Percentiles rank a stretch among this genome's conserved stretches.
These are phyloP conservation scores for Phytophthora lateralis DNA, from an alignment of 352 stramenopile species.

Conservation along the genomic window DNA sequence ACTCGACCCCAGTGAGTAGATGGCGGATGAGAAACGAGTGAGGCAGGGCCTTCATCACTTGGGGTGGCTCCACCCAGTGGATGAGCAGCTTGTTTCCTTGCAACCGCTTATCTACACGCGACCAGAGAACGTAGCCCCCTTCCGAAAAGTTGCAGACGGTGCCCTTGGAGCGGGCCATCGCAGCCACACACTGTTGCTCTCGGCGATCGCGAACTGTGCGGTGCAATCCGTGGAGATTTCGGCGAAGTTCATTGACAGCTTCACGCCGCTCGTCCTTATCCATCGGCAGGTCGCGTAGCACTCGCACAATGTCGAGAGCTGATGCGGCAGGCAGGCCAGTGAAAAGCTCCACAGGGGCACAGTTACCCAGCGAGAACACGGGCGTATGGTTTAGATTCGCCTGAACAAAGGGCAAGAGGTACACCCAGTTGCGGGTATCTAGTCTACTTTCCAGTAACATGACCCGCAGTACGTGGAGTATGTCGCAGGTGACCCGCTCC, in stretches of 20 bases:
- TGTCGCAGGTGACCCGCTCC: no score
- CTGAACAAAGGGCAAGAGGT: no score
- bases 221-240: not conserved
- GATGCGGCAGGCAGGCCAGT: no score
- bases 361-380: no score
- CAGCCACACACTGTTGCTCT: no score
- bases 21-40: conserved; percentile 24
- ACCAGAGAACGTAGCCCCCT: conserved; percentile 16
- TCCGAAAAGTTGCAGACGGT: conserved; percentile 19
- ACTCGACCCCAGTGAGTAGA: conserved; percentile 11
- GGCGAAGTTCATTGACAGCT: not conserved
- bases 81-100: conserved; percentile 10
- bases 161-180: conserved; percentile 17
- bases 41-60: conserved; percentile 5
- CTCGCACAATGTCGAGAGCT: no score
- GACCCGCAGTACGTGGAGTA: no score
- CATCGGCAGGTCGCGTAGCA: conserved; percentile 3
- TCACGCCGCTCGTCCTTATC: not conserved
- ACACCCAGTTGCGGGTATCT: no score
- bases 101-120: conserved; percentile 12
- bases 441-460: no score
- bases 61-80: conserved; percentile 9
- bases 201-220: not conserved
- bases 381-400: no score
- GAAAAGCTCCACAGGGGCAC: no score